A percentile compares a stretch with the other conserved stretches of the same genome.
Conservation (phyloP, 148 eudicot species). For the Pharnaceum exiguum region DNA sequence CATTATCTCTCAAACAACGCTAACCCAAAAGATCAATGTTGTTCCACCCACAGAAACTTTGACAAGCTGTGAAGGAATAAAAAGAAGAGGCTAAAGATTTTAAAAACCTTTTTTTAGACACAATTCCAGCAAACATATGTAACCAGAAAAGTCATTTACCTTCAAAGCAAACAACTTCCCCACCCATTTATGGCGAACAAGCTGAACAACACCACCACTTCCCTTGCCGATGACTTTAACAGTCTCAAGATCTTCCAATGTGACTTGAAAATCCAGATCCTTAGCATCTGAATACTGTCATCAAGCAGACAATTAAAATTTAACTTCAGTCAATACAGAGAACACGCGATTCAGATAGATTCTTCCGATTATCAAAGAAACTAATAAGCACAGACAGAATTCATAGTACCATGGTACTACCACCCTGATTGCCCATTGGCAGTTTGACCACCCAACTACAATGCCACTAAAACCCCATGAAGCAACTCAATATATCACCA, state of each 20-base stretch:
- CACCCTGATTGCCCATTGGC: too few relatives aligned
- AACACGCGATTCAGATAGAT: neutral
- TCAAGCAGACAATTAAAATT: slow-evolving; percentile 15
- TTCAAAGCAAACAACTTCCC: slow-evolving; percentile 90
- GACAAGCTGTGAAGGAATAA: too few relatives aligned
- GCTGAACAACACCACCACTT: slow-evolving; percentile 97
- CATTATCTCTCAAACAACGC: too few relatives aligned
- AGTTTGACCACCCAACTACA: too few relatives aligned
- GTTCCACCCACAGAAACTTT: too few relatives aligned
- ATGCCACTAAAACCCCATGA: too few relatives aligned
- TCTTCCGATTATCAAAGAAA: too few relatives aligned
- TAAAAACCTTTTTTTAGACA: neutral
- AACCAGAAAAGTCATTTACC: slow-evolving; percentile 33
- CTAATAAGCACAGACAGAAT: too few relatives aligned
- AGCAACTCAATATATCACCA: too few relatives aligned
- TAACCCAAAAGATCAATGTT: too few relatives aligned
- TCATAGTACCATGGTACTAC: too few relatives aligned
- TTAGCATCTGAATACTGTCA: slow-evolving; percentile 74
- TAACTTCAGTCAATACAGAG: slow-evolving; percentile 1
- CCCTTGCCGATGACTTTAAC: slow-evolving; percentile 96
- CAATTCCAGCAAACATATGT: neutral
- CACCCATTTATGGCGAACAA: slow-evolving; percentile 95
- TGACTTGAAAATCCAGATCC: slow-evolving; percentile 75
- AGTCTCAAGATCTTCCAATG: slow-evolving; percentile 94
- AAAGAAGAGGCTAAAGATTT: neutral